These are phyloP conservation scores for Cercospora citrullina DNA, from an alignment of 2,329 filamentous ascomycete genomes.

Conservation along the genomic window DNA sequence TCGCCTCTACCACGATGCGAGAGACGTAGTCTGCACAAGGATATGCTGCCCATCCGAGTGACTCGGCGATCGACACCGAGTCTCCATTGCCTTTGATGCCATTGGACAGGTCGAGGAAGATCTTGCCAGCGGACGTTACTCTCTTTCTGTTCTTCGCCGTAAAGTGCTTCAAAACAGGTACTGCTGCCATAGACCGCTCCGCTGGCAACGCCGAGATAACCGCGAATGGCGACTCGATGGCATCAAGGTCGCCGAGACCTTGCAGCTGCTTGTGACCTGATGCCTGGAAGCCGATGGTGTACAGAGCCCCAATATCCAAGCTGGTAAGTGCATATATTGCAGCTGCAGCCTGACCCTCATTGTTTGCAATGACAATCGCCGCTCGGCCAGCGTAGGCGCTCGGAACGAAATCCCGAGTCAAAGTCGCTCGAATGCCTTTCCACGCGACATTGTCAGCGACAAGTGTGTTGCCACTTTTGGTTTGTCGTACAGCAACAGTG, in stretches of 20 bases:
- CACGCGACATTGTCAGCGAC: slow-evolving; percentile 81
- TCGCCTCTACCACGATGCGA: slow-evolving; percentile 80
- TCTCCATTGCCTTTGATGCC: slow-evolving; percentile 64
- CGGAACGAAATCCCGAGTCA: slow-evolving; percentile 78
- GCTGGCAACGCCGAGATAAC: slow-evolving; percentile 76
- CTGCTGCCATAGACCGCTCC: slow-evolving; percentile 76
- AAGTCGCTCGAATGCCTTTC: slow-evolving; percentile 79
- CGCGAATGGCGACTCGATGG: slow-evolving; percentile 75
- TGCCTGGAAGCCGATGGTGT: slow-evolving; percentile 75
- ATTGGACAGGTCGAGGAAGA: slow-evolving; percentile 78
- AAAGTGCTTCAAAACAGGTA: slow-evolving; percentile 74
- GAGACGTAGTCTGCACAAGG: slow-evolving; percentile 77
- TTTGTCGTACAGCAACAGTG: slow-evolving; percentile 67
- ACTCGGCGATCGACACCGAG: slow-evolving; percentile 67
- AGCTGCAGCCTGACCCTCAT: slow-evolving; percentile 72
- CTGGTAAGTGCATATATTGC: slow-evolving; percentile 77
- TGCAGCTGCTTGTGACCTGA: slow-evolving; percentile 56
- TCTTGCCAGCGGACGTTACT: slow-evolving; percentile 53
- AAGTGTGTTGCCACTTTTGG: slow-evolving; percentile 56
- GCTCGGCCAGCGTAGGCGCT: slow-evolving; percentile 76
- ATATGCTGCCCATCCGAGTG: slow-evolving; percentile 77
- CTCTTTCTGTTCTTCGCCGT: slow-evolving; percentile 45
- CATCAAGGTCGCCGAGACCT: slow-evolving; percentile 76
- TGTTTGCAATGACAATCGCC: slow-evolving; percentile 72
- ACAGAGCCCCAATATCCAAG: slow-evolving; percentile 74